phyloP scores from a whole-genome alignment of 768 basidiomycete species.

The Boletus speciosus region DNA sequence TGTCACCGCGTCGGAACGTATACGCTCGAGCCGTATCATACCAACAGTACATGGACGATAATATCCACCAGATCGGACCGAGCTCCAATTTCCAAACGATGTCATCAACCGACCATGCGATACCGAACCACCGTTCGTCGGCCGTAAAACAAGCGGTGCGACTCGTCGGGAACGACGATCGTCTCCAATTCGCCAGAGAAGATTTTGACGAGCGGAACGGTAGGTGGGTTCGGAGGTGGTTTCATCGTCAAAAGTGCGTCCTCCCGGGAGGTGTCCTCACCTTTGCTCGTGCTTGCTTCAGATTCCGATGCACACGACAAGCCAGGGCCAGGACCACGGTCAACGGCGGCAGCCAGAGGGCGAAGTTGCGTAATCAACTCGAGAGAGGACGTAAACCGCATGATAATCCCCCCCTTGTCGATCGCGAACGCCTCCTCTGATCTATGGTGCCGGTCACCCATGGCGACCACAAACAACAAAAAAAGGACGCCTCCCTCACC shows the following conservation, averaged over 20 bases:
- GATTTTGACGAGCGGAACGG: conserved; percentile 29
- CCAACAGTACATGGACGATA: background rate
- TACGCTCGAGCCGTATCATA: background rate
- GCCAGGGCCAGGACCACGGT: too few species aligned
- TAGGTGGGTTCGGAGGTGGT: background rate
- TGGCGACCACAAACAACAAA: background rate
- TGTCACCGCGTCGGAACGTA: background rate
- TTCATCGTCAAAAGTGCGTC: too few species aligned
- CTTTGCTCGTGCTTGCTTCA: background rate
- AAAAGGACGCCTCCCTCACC: conserved; percentile 11
- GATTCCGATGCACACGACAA: background rate
- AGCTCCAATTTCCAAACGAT: background rate
- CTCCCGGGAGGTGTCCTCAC: background rate
- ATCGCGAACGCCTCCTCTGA: conserved; percentile 17
- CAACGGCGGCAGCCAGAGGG: conserved; percentile 1
- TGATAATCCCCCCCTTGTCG: conserved; percentile 19
- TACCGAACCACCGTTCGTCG: conserved; percentile 53
- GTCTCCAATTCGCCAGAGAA: conserved; percentile 59
- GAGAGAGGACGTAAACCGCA: conserved; percentile 26
- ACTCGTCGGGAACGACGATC: conserved; percentile 48
- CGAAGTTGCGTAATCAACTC: conserved; percentile 17
- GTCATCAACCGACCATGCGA: conserved; percentile 37
- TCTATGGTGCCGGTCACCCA: conserved; percentile 6
- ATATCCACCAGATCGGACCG: background rate
- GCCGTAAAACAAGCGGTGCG: conserved; percentile 52